Evolutionary conservation across 768 basidiomycete genomes (phyloP).

Genomic region (Suillus alpinus): DNA sequence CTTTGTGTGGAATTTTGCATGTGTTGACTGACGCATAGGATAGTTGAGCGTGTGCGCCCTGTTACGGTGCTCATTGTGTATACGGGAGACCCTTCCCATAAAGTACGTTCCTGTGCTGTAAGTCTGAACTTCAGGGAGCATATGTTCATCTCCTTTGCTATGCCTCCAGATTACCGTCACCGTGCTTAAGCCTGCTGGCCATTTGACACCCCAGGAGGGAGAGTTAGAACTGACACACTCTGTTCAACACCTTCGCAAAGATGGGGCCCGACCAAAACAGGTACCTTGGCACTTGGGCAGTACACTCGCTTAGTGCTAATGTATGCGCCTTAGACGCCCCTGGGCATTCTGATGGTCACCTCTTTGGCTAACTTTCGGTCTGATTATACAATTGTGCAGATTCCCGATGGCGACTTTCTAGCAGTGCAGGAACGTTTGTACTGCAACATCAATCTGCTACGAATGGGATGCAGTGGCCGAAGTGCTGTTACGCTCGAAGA

Average conservation of each 20-base stretch:
- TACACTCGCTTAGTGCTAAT: neutral
- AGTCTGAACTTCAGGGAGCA: neutral
- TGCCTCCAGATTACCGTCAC: slow-evolving; percentile 54
- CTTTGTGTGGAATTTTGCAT: neutral
- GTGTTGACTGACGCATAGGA: slow-evolving; percentile 37
- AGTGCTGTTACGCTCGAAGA: slow-evolving; percentile 75
- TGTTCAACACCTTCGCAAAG: slow-evolving; percentile 58
- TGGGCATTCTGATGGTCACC: slow-evolving; percentile 75
- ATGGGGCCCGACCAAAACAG: slow-evolving; percentile 73
- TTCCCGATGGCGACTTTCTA: slow-evolving; percentile 66
- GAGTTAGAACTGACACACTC: slow-evolving; percentile 59
- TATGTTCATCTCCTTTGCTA: slow-evolving; percentile 14
- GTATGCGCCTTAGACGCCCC: slow-evolving; percentile 44
- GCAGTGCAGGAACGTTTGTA: slow-evolving; percentile 66
- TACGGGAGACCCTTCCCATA: slow-evolving; percentile 72
- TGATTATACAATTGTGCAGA: slow-evolving; percentile 80
- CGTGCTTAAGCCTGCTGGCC: slow-evolving; percentile 45
- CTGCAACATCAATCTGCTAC: slow-evolving; percentile 76
- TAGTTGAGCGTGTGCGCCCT: slow-evolving; percentile 62
- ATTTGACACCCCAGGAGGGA: slow-evolving; percentile 42
- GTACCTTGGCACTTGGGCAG: slow-evolving; percentile 26
- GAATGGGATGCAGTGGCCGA: slow-evolving; percentile 84
- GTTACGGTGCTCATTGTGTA: slow-evolving; percentile 68
- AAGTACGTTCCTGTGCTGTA: slow-evolving; percentile 33
- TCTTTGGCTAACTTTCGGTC: slow-evolving; percentile 86